These are phyloP conservation scores for Termitomyces sp. DNA, from an alignment of 768 basidiomycete genomes.

Conservation along the genomic window DNA sequence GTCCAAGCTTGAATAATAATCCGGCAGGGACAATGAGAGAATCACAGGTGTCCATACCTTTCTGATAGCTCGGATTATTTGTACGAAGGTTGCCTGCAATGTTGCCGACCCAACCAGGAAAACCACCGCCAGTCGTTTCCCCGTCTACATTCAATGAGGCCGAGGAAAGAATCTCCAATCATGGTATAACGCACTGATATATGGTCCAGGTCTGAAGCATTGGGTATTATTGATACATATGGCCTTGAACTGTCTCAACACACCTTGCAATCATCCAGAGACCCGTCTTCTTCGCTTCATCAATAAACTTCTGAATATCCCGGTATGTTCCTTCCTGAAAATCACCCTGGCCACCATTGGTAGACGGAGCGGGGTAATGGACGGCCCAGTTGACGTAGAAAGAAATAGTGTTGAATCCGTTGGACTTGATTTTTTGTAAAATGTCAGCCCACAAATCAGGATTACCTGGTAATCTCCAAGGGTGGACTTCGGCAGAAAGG, in stretches of 20 bases:
- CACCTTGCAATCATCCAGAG: slow-evolving; percentile 53
- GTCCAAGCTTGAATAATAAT: slow-evolving; percentile 37
- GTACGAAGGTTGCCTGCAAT: slow-evolving; percentile 44
- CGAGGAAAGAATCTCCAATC: neutral
- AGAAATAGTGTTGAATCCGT: slow-evolving; percentile 57
- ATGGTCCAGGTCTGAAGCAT: slow-evolving; percentile 39
- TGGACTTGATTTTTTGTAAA: slow-evolving; percentile 57
- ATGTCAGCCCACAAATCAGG: slow-evolving; percentile 53
- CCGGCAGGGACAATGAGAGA: neutral
- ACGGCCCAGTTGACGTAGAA: slow-evolving; percentile 58
- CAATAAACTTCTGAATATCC: slow-evolving; percentile 46
- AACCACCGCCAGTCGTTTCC: slow-evolving; percentile 50
- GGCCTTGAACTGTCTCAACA: neutral
- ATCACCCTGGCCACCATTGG: slow-evolving; percentile 38
- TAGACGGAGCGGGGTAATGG: slow-evolving; percentile 41
- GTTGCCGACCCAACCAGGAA: slow-evolving; percentile 56
- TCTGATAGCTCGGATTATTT: slow-evolving; percentile 40
- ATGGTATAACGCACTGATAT: slow-evolving; percentile 33
- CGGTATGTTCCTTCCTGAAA: slow-evolving; percentile 44
- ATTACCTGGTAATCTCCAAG: slow-evolving; percentile 49
- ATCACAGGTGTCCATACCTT: slow-evolving; percentile 22
- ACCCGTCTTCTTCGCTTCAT: slow-evolving; percentile 44
- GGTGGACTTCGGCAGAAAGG: slow-evolving; percentile 57
- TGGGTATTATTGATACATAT: neutral
- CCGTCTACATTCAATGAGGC: slow-evolving; percentile 24